Evolutionary conservation across 441 rosid species (phyloP).

Genomic region (Croton laevigatus): DNA sequence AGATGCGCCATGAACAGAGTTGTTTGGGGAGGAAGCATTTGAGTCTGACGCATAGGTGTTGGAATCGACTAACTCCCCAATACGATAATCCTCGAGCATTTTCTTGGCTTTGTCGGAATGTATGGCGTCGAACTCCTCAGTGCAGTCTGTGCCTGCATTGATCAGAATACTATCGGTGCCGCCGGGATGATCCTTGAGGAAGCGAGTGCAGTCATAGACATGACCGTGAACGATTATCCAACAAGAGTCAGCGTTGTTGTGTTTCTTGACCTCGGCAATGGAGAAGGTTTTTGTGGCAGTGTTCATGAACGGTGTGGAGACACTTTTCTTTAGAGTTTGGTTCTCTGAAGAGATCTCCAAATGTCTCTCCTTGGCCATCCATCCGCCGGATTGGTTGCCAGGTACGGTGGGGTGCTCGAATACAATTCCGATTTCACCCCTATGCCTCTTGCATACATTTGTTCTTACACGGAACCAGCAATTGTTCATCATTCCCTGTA

Average conservation of each 20-base stretch:
- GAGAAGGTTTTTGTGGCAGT: slow-evolving; percentile 54
- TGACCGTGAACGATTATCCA: slow-evolving; percentile 95
- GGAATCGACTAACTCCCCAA: slow-evolving; percentile 62
- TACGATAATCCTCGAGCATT: slow-evolving; percentile 67
- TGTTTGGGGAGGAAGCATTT: slow-evolving; percentile 52
- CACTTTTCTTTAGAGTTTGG: slow-evolving; percentile 61
- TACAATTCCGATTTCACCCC: slow-evolving; percentile 80
- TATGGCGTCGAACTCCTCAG: slow-evolving; percentile 91
- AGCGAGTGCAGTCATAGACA: slow-evolving; percentile 82
- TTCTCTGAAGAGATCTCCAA: slow-evolving; percentile 52
- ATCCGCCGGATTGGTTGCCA: slow-evolving; percentile 88
- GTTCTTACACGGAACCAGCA: slow-evolving; percentile 85
- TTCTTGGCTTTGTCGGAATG: slow-evolving; percentile 89
- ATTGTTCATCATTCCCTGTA: slow-evolving; percentile 98
- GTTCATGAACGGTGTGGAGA: slow-evolving; percentile 89
- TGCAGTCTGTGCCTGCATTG: slow-evolving; percentile 85
- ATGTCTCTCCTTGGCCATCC: slow-evolving; percentile 89
- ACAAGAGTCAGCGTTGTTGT: slow-evolving; percentile 64
- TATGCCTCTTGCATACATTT: slow-evolving; percentile 71
- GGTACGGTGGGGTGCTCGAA: slow-evolving; percentile 92
- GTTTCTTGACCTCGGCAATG: slow-evolving; percentile 65
- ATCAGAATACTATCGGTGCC: slow-evolving; percentile 81
- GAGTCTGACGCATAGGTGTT: slow-evolving; percentile 59
- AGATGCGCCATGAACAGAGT: slow-evolving; percentile 62
- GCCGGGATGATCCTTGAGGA: slow-evolving; percentile 88